Base-by-base conservation (phyloP, 2,329 filamentous ascomycete genomes). In the Fonsecaea monophora region DNA sequence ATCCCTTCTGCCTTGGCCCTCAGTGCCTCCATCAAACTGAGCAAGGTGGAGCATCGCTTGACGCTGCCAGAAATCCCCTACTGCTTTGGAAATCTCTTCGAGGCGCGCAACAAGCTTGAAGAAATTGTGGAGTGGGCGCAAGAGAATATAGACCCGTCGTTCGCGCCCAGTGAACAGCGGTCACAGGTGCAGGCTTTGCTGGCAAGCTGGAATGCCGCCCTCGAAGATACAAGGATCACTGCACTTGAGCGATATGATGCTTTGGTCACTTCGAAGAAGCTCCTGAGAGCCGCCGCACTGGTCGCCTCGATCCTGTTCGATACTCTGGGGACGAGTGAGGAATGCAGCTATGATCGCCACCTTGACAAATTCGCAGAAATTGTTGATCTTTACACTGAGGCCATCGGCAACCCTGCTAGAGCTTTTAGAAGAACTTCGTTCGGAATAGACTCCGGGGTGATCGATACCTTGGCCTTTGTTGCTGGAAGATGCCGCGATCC, bases 401-500 rank as follows among this genome's bases (percentile, higher is more conserved):
- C 71, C 0, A 70, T 76, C 13, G 69, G 72, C n/a, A 34, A 72
- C 18, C 55, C 62, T 40, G 58, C 45, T 34, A 62, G 63, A 54
- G 38, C 56, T 30, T 64, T 50, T 35, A 55, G 65, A 34, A 71
- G 64, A 34, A 64, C 70, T 32, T 72, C 69, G 10, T 76, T 76
- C 59, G 73, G 74, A 7, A 74, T 76, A 25, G 74, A 76, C 60
- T 70, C 73, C n/a, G 73, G 74, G 8, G 71, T 76, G 15, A 71
- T 76, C 12, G 68, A 69, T 25, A 68, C 72, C 2, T 62, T 76
- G 13, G 74, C 72, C 15, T 71, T 74, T 25, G 70, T 74, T 15
- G 73, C 74, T 53, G 70, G 73, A n/a, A 69, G 73, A 53, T 77
- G 75, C 61, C 72, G 75, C 7, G 74, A 77, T 56, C 75, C 75